A percentile compares a stretch with the other conserved stretches of the same genome.
Conservation (phyloP, 345 rosid species). For the Limnanthes douglasii region DNA sequence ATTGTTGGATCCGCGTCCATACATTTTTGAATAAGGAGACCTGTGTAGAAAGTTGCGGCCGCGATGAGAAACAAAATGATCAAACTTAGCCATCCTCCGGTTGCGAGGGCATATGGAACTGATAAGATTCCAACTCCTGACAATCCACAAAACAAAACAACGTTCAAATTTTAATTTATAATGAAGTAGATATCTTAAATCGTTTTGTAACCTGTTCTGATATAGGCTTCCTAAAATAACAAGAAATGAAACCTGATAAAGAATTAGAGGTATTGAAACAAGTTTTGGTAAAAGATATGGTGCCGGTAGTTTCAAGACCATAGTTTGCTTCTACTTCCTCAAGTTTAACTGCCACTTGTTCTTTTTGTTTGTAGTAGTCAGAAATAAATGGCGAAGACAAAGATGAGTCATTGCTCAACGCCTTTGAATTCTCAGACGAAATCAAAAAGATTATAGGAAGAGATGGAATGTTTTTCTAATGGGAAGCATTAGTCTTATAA, state of each 20-base stretch:
- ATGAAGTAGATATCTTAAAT: too few species aligned
- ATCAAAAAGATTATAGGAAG: too few species aligned
- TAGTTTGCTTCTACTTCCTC: too few species aligned
- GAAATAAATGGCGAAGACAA: too few species aligned
- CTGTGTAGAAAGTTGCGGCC: slow-evolving; percentile 46
- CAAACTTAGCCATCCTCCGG: slow-evolving; percentile 93
- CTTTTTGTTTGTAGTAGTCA: too few species aligned
- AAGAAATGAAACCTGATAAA: slow-evolving; percentile 8
- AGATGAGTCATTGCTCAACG: too few species aligned
- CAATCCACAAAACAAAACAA: neutral
- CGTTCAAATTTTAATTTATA: neutral
- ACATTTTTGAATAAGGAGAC: slow-evolving; percentile 61
- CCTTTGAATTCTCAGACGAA: too few species aligned
- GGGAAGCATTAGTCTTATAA: too few species aligned
- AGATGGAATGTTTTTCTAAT: too few species aligned
- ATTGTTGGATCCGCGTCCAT: slow-evolving; percentile 59
- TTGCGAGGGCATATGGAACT: slow-evolving; percentile 63
- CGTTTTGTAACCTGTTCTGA: neutral
- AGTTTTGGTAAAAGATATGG: slow-evolving; percentile 12
- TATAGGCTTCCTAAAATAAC: neutral
- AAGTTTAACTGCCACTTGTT: too few species aligned
- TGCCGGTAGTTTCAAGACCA: slow-evolving; percentile 3
- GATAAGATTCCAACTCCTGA: slow-evolving; percentile 88
- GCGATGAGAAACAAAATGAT: slow-evolving; percentile 40
- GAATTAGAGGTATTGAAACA: slow-evolving; percentile 17